Percentiles rank a stretch among this genome's conserved stretches.
Evolutionary conservation across 225 moss, liverwort and hornwort genomes (phyloP).

Genomic region (Pseudisothecium myosuroides): DNA sequence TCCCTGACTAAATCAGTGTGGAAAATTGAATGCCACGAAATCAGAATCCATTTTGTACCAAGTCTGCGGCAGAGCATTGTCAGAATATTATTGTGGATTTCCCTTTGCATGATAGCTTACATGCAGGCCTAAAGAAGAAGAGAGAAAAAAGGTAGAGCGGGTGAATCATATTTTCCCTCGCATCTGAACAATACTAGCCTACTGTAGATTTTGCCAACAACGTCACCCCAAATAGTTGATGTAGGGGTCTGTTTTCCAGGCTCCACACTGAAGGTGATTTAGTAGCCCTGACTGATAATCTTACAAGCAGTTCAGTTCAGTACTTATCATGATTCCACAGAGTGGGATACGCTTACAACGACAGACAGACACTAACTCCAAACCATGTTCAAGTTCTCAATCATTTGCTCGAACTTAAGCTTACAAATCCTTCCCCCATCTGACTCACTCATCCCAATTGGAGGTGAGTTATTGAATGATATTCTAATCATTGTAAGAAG

Average conservation of each 20-base stretch:
- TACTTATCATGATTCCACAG: not conserved
- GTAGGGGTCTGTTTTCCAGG: not conserved
- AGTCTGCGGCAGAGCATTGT: not conserved
- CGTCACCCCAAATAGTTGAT: not conserved
- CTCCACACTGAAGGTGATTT: not conserved
- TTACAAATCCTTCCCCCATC: not conserved
- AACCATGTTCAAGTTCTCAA: not conserved
- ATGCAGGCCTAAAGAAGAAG: not conserved
- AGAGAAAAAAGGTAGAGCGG: not conserved
- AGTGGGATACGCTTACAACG: not conserved
- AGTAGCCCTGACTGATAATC: not conserved
- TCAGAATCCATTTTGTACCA: slow-evolving; percentile 3
- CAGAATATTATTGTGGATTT: not conserved
- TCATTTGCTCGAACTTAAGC: not conserved
- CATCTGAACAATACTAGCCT: not conserved
- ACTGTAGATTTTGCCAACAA: not conserved
- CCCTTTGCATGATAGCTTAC: not conserved
- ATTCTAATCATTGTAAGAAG: not conserved
- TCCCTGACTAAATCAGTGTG: not conserved
- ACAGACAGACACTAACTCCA: not conserved
- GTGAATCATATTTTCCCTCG: not conserved
- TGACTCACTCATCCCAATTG: not conserved
- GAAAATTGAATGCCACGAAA: not conserved
- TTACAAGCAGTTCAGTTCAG: not conserved
- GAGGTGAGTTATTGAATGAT: not conserved